phyloP scores from a whole-genome alignment of 371 early-diverging fungal species.

The Circinella minor region DNA sequence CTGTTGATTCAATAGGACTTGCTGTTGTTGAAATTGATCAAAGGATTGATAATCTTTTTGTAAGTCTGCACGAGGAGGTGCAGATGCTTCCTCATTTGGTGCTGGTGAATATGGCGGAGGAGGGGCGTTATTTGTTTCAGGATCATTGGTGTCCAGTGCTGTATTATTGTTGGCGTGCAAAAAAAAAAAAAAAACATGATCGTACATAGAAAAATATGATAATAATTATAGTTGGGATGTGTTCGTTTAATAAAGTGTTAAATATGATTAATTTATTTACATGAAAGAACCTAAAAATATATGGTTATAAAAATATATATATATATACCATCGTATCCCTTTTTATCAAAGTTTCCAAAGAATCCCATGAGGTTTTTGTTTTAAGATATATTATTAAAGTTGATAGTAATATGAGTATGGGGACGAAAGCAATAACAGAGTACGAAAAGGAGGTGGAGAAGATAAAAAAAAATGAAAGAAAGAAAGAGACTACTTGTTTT shows the following conservation, averaged over 20 bases:
- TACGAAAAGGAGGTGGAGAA: not conserved
- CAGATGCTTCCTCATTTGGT: not conserved
- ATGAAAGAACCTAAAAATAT: too few species aligned
- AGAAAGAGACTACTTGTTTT: not conserved
- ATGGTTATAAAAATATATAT: too few species aligned
- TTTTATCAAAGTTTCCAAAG: constrained; percentile 2
- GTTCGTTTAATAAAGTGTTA: too few species aligned
- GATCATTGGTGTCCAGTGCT: not conserved
- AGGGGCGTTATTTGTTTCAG: not conserved
- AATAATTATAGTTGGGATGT: too few species aligned
- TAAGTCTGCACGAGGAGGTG: not conserved
- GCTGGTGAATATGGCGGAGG: not conserved
- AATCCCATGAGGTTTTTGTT: not conserved
- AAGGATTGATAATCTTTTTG: not conserved
- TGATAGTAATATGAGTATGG: too few species aligned
- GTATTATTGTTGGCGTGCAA: too few species aligned
- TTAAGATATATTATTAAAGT: too few species aligned
- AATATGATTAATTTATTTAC: too few species aligned
- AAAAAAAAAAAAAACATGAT: too few species aligned
- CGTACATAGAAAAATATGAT: too few species aligned
- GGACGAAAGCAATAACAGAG: not conserved
- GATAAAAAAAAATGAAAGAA: not conserved
- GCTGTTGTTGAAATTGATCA: not conserved
- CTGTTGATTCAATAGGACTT: not conserved
- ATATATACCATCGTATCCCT: not conserved